Conservation (phyloP, 192 early-diverging fungal genomes). For the Rhizophagus clarus region DNA sequence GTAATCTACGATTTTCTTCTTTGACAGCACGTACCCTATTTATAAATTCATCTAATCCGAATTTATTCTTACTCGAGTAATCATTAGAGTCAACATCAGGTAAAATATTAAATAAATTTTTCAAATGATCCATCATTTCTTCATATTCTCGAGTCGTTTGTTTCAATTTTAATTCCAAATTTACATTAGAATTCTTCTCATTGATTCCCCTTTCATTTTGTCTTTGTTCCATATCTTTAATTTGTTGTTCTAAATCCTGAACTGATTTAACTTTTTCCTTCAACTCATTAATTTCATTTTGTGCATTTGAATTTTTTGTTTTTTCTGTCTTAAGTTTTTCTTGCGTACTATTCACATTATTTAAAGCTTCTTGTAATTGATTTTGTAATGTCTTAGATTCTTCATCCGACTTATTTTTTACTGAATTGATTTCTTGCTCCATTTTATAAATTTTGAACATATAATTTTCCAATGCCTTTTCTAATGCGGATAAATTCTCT, state of each 20-base stretch:
- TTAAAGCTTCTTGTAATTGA: background rate
- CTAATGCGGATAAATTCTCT: conserved; percentile 36
- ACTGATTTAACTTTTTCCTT: background rate
- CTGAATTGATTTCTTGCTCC: conserved; percentile 29
- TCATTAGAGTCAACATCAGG: background rate
- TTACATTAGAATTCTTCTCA: background rate
- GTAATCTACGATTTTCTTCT: conserved; percentile 27
- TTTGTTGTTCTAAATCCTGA: conserved; percentile 24
- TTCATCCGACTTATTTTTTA: conserved; percentile 25
- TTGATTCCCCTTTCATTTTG: background rate
- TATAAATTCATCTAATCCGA: conserved; percentile 28
- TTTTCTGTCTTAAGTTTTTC: background rate
- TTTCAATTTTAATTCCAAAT: conserved; percentile 14
- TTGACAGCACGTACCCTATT: conserved; percentile 1
- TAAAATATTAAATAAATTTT: conserved; percentile 10
- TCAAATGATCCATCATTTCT: conserved; percentile 2
- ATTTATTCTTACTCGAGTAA: background rate
- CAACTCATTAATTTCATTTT: conserved; percentile 13
- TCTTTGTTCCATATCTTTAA: conserved; percentile 3
- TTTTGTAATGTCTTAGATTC: conserved; percentile 24
- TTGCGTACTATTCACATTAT: background rate
- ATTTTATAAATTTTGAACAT: conserved; percentile 36
- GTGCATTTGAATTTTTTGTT: background rate
- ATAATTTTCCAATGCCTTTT: conserved; percentile 35
- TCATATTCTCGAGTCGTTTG: conserved; percentile 18